Conservation (phyloP, 2,329 filamentous ascomycete genomes). For the Alternaria consortialis region DNA sequence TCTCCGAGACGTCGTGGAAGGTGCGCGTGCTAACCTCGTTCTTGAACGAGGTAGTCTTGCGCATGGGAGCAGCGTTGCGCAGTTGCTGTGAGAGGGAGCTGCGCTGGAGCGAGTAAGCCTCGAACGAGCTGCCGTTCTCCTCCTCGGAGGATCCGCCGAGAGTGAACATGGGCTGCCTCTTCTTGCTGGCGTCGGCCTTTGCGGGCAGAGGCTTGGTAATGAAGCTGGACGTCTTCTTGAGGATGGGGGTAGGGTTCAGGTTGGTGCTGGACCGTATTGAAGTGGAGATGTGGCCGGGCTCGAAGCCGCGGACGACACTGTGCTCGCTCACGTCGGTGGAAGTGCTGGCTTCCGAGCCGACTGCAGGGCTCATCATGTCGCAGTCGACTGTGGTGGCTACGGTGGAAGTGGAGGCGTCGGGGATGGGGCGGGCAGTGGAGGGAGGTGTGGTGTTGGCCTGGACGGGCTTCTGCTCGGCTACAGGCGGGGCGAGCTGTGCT, state of each 20-base stretch:
- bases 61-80: conserved; percentile 57
- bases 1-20: conserved; percentile 65
- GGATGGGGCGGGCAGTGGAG: conserved; percentile 57
- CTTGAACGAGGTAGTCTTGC: conserved; percentile 85
- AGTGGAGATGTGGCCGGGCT: conserved; percentile 75
- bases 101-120: conserved; percentile 62
- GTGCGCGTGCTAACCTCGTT: conserved; percentile 75
- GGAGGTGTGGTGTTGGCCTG: conserved; percentile 47
- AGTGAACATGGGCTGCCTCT: conserved; percentile 74
- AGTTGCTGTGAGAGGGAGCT: conserved; percentile 66
- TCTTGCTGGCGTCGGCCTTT: conserved; percentile 60
- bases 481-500: conserved; percentile 48
- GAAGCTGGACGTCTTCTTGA: conserved; percentile 60
- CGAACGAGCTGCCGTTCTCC: conserved; percentile 80
- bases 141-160: conserved; percentile 85
- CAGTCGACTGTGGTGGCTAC: conserved; percentile 57
- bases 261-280: conserved; percentile 71
- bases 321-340: conserved; percentile 68
- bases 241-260: conserved; percentile 67
- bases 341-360: conserved; percentile 69
- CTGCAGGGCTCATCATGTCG: conserved; percentile 52
- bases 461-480: conserved; percentile 19
- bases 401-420: conserved; percentile 69
- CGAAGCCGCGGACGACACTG: conserved; percentile 87
- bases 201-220: conserved; percentile 38